Evolutionary conservation across 345 rosid genomes (phyloP), one percentile per base, ranked within the genome.

Genomic region (Eucalyptus camaldulensis): DNA sequence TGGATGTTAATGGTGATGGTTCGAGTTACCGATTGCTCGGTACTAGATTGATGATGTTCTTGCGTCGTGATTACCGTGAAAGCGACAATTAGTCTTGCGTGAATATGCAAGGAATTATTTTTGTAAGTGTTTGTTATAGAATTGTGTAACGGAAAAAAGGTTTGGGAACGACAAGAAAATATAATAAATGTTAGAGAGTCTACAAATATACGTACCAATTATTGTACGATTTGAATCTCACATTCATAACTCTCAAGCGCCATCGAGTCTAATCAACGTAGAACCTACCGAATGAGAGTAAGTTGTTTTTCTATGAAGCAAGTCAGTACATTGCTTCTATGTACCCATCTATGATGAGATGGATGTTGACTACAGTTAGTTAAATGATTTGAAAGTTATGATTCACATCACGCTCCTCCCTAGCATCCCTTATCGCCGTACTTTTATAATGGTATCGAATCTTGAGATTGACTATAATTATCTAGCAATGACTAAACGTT

Each of bases 111-210:
- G 4, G 76, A 1, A n/a, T n/a, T 6, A 15, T n/a, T 65, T n/a
- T 65, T 15, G 76, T 15, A n/a, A 65, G 37, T 13, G 6, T 13
- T 65, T 29, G 2, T 12, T 25, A 9, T 10, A 60, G 69, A 62
- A 62, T 13, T 27, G 1, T 62, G 17, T 62, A 6, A 12, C 6
- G 0, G 1, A n/a, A 15, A 65, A 29, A 4, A 5, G 7, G 7
- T 17, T 72, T 19, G 40, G 6, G 7, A 69, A 13, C 0, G 2
- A 69, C 11, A 31, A 31, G 7, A 33, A 0, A 72, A 19, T 8
- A 33, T 5, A 1, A 69, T 31, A 16, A 17, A 72, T 33, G 81
- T 17, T 10, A 19, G 44, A 69, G 13, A 72, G 11, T 72, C 76
- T 65, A 65, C 10, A 4, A 3, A n/a, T n/a, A 8, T 4, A 31